Percentiles rank a stretch among this genome's conserved stretches.
Conservation (phyloP, 2,329 filamentous ascomycete genomes). For the Neofusicoccum kwambonambiense region DNA sequence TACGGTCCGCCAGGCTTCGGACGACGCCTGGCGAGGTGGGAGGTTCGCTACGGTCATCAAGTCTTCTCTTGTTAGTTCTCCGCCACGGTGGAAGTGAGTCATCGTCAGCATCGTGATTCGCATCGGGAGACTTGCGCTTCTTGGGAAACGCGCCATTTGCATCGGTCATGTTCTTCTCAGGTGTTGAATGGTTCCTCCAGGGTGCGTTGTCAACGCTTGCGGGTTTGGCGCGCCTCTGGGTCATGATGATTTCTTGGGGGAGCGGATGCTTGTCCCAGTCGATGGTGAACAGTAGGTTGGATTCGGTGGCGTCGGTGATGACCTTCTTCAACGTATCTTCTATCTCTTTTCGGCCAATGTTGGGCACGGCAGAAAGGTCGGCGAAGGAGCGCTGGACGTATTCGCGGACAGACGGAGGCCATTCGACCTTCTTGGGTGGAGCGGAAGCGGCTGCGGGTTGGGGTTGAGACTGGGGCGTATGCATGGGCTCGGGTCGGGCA, state of each 20-base stretch:
- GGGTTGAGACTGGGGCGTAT: slow-evolving; percentile 24
- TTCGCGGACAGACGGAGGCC: slow-evolving; percentile 76
- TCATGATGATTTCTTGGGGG: slow-evolving; percentile 78
- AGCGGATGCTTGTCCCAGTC: slow-evolving; percentile 83
- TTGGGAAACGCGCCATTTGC: slow-evolving; percentile 39
- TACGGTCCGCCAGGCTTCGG: slow-evolving; percentile 40
- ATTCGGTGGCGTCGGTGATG: slow-evolving; percentile 79
- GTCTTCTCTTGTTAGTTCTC: slow-evolving; percentile 67
- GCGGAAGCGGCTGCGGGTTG: slow-evolving; percentile 28
- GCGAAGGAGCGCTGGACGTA: slow-evolving; percentile 92
- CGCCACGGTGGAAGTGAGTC: slow-evolving; percentile 67
- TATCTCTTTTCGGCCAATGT: slow-evolving; percentile 62
- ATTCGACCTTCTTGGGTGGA: slow-evolving; percentile 64
- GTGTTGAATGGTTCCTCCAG: slow-evolving; percentile 24
- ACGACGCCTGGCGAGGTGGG: slow-evolving; percentile 13
- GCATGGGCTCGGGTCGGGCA: slow-evolving; percentile 22
- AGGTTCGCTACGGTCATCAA: slow-evolving; percentile 57
- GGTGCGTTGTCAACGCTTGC: slow-evolving; percentile 36
- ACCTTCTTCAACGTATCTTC: slow-evolving; percentile 80
- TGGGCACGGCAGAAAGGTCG: slow-evolving; percentile 57
- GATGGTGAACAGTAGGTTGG: slow-evolving; percentile 66
- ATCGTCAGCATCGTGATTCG: slow-evolving; percentile 52
- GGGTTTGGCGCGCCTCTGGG: slow-evolving; percentile 57
- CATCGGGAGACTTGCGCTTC: slow-evolving; percentile 77
- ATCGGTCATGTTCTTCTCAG: slow-evolving; percentile 21